Evolutionary conservation across 2,329 filamentous ascomycete genomes (phyloP).

Genomic region (Colletotrichum lini): DNA sequence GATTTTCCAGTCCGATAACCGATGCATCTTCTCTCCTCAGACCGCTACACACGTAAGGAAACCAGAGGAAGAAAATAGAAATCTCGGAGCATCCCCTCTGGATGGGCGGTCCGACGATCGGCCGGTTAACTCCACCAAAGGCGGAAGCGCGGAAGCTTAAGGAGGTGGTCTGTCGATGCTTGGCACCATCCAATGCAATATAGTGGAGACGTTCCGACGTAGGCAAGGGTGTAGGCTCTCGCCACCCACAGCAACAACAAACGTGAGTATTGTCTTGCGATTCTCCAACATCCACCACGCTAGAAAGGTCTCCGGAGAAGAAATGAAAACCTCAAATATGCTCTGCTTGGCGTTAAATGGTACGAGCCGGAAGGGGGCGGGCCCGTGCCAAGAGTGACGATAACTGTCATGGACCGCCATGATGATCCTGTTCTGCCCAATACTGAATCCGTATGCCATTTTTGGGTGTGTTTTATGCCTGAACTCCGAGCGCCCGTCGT

Average conservation of each 20-base stretch:
- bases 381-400: background rate
- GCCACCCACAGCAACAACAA: too few relatives aligned
- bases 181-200: background rate
- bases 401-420: background rate
- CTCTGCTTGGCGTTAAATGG: background rate
- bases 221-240: background rate
- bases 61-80: too few relatives aligned
- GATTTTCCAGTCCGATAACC: too few relatives aligned
- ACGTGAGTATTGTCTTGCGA: too few relatives aligned
- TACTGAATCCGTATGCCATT: slow-evolving; percentile 1
- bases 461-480: background rate
- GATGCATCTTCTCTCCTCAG: too few relatives aligned
- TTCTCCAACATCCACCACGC: too few relatives aligned
- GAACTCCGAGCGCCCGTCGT: slow-evolving; percentile 16
- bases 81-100: too few relatives aligned
- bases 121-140: background rate
- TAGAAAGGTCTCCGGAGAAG: too few relatives aligned
- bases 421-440: background rate
- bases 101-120: too few relatives aligned
- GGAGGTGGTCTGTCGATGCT: background rate
- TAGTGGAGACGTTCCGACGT: background rate
- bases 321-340: background rate
- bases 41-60: too few relatives aligned
- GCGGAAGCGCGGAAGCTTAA: background rate
- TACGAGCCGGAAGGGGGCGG: background rate